These are phyloP conservation scores for Poterioochromonas sp. DNA, from an alignment of 352 stramenopile genomes.

Conservation along the genomic window DNA sequence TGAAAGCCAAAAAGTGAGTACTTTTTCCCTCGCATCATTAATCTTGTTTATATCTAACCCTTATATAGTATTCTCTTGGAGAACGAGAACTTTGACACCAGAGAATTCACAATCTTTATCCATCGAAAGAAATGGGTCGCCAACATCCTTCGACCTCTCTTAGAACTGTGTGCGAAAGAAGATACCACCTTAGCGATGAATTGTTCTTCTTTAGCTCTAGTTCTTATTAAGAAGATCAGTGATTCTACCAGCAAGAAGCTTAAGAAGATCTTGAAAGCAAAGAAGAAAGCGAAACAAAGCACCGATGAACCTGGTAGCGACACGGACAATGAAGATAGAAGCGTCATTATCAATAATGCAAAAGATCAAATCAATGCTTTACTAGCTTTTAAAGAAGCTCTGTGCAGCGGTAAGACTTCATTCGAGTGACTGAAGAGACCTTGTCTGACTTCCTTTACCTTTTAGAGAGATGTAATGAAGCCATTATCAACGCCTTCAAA, in stretches of 20 bases:
- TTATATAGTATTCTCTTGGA: not conserved
- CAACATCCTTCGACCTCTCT: slow-evolving; percentile 14
- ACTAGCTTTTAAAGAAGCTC: slow-evolving; percentile 21
- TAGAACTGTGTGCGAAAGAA: slow-evolving; percentile 21
- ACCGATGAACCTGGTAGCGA: not conserved
- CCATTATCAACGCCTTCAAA: slow-evolving; percentile 28
- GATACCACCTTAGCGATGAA: slow-evolving; percentile 23
- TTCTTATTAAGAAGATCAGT: not conserved
- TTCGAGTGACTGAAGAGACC: not conserved
- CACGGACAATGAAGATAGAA: not conserved
- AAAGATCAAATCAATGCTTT: slow-evolving; percentile 17
- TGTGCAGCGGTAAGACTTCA: not conserved
- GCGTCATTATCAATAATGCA: slow-evolving; percentile 13
- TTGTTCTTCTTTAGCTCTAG: not conserved
- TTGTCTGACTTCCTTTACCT: not conserved
- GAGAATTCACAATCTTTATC: slow-evolving; percentile 33
- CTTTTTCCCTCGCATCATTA: not conserved
- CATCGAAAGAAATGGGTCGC: not conserved
- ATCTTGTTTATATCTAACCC: not conserved
- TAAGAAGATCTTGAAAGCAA: not conserved
- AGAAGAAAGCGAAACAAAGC: not conserved
- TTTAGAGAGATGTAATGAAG: slow-evolving; percentile 25
- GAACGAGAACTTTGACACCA: slow-evolving; percentile 32
- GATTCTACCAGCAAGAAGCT: not conserved
- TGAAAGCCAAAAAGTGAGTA: slow-evolving; percentile 28